Base-by-base conservation (phyloP, 129 eudicot genomes). In the Flaveria sonorensis region DNA sequence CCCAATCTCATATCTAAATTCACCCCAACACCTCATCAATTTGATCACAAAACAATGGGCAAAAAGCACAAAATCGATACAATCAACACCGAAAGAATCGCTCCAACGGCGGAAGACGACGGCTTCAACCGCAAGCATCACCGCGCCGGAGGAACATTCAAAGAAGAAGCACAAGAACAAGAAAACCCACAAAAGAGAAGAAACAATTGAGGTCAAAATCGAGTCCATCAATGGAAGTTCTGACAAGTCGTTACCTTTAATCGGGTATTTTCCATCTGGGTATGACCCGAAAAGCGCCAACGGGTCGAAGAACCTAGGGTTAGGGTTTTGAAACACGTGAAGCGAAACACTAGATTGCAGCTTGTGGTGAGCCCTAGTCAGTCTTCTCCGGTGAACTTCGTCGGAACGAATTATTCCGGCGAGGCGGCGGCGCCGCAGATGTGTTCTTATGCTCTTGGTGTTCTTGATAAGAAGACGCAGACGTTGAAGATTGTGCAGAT, bases 351-450 rank as follows among this genome's bases (percentile, higher is more conserved):
- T 23, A 23, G 24, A 23, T 23, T 23, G 24, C 24, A 23, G 24
- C 48, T 93, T 18, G 89, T 85, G 59, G 96, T 90, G 55, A 89
- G 70, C 16, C 91, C 88, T 8, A 79, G 68, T 23, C 76, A 82
- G 21, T 85, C 87, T 23, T 87, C 88, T 19, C 30, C 40, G 13
- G 87, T 94, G 61, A 78, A 82, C 46, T 94, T 89, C 24, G 86
- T 91, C 0, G 99, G 99, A 2, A 89, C 93, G 1, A 91, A 76
- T 77, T 89, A 86, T 78, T 73, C 89, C 14, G 99, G 99, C 26
- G 99, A 94, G 53, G 96, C 90, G 2, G 73, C 89, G 21, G 78
- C 83, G 26, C 90, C 91, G 56, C 91, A 88, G 79, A 14, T 86
- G 6, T 85, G 96, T 63, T 81, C 88, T 72, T 91, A 88, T 68